Evolutionary conservation across 768 basidiomycete genomes (phyloP).

Genomic region (Holtermanniella nyarrowii): DNA sequence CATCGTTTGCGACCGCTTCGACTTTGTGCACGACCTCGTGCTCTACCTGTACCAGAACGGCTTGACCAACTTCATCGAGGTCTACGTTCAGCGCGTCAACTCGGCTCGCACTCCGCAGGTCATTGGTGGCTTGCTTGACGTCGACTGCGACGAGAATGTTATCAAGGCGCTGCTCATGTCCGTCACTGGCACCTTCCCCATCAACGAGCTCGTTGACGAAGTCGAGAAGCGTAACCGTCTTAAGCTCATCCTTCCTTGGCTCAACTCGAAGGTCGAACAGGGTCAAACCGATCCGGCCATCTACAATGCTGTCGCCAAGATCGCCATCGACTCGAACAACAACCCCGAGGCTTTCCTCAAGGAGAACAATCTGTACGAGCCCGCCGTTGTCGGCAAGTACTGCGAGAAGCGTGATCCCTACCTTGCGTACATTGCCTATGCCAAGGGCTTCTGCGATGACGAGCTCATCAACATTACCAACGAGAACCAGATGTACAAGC

Average conservation of each 20-base stretch:
- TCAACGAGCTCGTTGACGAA: slow-evolving; percentile 94
- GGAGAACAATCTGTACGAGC: slow-evolving; percentile 97
- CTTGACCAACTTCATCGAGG: slow-evolving; percentile 92
- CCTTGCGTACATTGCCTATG: slow-evolving; percentile 96
- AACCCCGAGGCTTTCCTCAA: slow-evolving; percentile 97
- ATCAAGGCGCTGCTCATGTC: slow-evolving; percentile 91
- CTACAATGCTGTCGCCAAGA: slow-evolving; percentile 97
- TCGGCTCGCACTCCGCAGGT: slow-evolving; percentile 95
- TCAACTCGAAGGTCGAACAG: slow-evolving; percentile 83
- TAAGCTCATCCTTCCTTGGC: slow-evolving; percentile 94
- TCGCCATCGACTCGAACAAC: slow-evolving; percentile 96
- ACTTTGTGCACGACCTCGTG: slow-evolving; percentile 97
- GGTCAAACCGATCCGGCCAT: slow-evolving; percentile 88
- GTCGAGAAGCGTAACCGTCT: slow-evolving; percentile 92
- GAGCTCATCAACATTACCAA: slow-evolving; percentile 95
- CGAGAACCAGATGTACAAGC: slow-evolving; percentile 99
- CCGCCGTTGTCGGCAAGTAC: slow-evolving; percentile 94
- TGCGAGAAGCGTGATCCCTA: slow-evolving; percentile 98
- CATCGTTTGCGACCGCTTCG: slow-evolving; percentile 99
- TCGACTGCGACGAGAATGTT: slow-evolving; percentile 91
- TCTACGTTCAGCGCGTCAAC: slow-evolving; percentile 98
- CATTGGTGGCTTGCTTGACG: slow-evolving; percentile 88
- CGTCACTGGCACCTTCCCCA: slow-evolving; percentile 92
- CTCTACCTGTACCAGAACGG: slow-evolving; percentile 98
- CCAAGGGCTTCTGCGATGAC: slow-evolving; percentile 97